Conservation (phyloP, 495 filamentous ascomycete genomes). For the Penicillium canariense region DNA sequence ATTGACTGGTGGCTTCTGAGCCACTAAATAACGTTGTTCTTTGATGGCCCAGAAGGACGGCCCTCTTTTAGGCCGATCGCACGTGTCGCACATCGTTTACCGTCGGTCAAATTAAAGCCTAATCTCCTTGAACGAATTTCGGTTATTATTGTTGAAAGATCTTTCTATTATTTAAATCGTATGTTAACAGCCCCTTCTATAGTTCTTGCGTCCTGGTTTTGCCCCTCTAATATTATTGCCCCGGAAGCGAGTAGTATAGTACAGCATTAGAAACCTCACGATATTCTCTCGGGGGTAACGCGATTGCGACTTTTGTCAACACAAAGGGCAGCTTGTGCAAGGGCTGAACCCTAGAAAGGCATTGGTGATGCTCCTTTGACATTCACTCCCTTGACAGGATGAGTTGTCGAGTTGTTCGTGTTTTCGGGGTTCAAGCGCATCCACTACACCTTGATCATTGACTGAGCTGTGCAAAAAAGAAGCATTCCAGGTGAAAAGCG, state of each 20-base stretch:
- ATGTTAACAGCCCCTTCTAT: neutral
- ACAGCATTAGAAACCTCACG: neutral
- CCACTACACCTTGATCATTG: no score
- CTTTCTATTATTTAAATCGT: neutral
- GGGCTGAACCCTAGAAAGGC: neutral
- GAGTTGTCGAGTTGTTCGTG: neutral
- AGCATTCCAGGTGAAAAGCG: no score
- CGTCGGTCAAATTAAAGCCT: neutral
- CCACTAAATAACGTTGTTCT: neutral
- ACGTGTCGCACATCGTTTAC: neutral
- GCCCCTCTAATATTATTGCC: neutral
- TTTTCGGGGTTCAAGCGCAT: neutral
- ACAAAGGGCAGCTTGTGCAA: neutral
- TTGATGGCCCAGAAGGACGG: neutral
- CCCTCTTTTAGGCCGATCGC: neutral
- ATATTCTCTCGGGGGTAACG: neutral
- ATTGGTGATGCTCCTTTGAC: neutral
- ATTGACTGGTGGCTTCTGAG: neutral
- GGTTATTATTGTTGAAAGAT: no score
- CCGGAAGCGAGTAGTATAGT: neutral
- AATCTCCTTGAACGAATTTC: no score
- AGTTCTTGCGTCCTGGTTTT: neutral
- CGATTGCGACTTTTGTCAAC: neutral
- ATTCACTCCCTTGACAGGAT: neutral
- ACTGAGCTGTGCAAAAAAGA: no score